Evolutionary conservation across 768 basidiomycete species (phyloP), one percentile per base, ranked within the genome.

Genomic region (Mycena rosella): DNA sequence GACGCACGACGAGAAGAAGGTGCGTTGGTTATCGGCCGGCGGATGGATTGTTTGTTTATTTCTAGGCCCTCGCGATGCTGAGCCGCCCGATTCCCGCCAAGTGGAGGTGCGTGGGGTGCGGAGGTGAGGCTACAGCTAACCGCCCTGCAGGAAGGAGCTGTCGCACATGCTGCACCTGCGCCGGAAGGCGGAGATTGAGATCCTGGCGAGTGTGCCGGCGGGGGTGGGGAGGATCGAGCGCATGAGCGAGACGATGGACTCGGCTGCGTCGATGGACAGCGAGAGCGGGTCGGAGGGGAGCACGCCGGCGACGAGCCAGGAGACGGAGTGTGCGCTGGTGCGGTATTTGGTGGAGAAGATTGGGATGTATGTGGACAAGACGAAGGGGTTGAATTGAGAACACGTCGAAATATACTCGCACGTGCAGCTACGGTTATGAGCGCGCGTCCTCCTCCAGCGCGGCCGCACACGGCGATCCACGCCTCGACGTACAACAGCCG

Each of bases 171-270:
- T 98, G 38, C 89, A 93, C 74, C 83, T 80, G 6, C 88, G 93
- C n/a, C 88, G 90, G 49, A 98, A 98, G 78, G 96, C 96, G 4
- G 97, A 99, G 78, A 96, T 96, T 52, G 95, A 99, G 75, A 84
- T 93, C 45, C 74, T 94, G 38, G 78, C 79, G 15, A 44, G 7
- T 22, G 18, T 6, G 42, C 42, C 14, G 20, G 42, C 14, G 13
- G 18, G n/a, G 18, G 20, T 44, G n/a, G 20, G 14, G 5, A 44
- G 14, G 42, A 44, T 44, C 20, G 42, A 14, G 20, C 10, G 15
- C 3, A 38, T 44, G 42, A 9, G n/a, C 20, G n/a, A 44, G 3
- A 7, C n/a, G 42, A 6, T 44, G n/a, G 32, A 34, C 32, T 34
- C 32, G 32, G 6, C 32, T 34, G 32, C 32, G 32, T 34, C 32